Evolutionary conservation across 805 yeast species (phyloP), one percentile per base, ranked within the genome.

Genomic region (Saccharomycopsis babjevae): DNA sequence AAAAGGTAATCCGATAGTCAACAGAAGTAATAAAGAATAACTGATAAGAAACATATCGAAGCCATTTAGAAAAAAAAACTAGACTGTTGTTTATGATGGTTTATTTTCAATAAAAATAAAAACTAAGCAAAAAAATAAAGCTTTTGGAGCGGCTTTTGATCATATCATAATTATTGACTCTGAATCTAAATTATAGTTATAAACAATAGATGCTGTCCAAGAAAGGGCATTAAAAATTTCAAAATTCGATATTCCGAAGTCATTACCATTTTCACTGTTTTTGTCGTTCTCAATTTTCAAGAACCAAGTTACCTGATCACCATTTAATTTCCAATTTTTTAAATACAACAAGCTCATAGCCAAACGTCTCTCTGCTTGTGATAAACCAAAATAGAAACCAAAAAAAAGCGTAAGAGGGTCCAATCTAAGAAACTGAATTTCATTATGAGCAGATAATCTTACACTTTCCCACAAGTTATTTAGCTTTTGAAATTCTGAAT

Each of bases 331-430:
- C 64, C 64, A 64, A 42, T 58, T 62, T 20, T 62, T 59, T 54
- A 58, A 43, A 36, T 32, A 54, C 39, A 64, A 60, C 16, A 62
- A 60, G n/a, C 64, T 32, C 54, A 60, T 57, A 16, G 61, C 59
- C 20, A 64, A 11, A 10, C 56, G 38, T 50, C 59, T 54, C 56
- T 64, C 66, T 32, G 55, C 54, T 13, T 28, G 34, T 2, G 59
- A 22, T n/a, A 59, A 32, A 5, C 64, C 65, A 50, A 59, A 64
- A 40, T 64, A 64, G 39, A 40, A 64, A 22, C 66, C 66, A 58
- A 62, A 64, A 32, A 64, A 64, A 18, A 62, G 50, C 7, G 62
- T 50, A 8, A 55, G 11, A 18, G 58, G 46, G 13, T 60, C 64
- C 16, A 56, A 58, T 32, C 59, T 61, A 4, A 38, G 8, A 25